Conservation (phyloP, 2,329 filamentous ascomycete species). For the Ophiocordyceps camponoti-leonardi region DNA sequence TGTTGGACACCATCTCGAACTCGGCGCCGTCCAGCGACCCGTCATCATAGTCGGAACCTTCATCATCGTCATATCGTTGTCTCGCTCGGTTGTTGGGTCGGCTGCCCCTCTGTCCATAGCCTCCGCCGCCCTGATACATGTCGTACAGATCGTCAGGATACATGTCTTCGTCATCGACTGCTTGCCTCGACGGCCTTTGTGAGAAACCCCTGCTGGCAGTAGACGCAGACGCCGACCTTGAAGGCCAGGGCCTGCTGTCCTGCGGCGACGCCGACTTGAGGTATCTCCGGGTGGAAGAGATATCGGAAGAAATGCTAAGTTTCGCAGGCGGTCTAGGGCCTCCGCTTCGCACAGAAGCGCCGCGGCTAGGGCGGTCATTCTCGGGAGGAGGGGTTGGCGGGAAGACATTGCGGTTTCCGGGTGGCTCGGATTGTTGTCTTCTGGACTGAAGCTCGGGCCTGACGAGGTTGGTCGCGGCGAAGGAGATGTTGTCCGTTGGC, state of each 20-base stretch:
- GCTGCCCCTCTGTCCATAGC: constrained; percentile 16
- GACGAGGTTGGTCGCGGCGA: constrained; percentile 82
- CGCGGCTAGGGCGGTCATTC: constrained; percentile 50
- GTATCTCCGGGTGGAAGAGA: constrained; percentile 31
- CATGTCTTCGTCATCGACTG: constrained; percentile 38
- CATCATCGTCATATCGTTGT: constrained; percentile 58
- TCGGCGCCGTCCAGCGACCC: constrained; percentile 57
- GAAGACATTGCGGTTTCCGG: constrained; percentile 64
- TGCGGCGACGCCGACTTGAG: constrained; percentile 35
- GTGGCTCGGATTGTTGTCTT: constrained; percentile 73
- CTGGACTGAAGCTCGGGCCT: constrained; percentile 68
- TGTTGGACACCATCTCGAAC: constrained; percentile 58
- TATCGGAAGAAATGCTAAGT: constrained; percentile 40
- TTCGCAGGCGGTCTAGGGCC: constrained; percentile 43
- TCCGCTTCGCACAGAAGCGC: constrained; percentile 43
- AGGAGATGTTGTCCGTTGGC: constrained; percentile 71
- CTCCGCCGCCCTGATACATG: constrained; percentile 31
- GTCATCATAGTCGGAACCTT: constrained; percentile 57
- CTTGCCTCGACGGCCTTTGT: constrained; percentile 11
- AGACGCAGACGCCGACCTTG: constrained; percentile 25
- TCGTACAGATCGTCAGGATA: constrained; percentile 58
- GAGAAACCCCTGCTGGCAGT: constrained; percentile 26
- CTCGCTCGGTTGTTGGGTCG: constrained; percentile 12
- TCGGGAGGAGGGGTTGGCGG: constrained; percentile 98
- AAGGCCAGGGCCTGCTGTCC: constrained; percentile 16